Evolutionary conservation across 768 basidiomycete genomes (phyloP), one percentile per base, ranked within the genome.

Genomic region (Zangia roseola): DNA sequence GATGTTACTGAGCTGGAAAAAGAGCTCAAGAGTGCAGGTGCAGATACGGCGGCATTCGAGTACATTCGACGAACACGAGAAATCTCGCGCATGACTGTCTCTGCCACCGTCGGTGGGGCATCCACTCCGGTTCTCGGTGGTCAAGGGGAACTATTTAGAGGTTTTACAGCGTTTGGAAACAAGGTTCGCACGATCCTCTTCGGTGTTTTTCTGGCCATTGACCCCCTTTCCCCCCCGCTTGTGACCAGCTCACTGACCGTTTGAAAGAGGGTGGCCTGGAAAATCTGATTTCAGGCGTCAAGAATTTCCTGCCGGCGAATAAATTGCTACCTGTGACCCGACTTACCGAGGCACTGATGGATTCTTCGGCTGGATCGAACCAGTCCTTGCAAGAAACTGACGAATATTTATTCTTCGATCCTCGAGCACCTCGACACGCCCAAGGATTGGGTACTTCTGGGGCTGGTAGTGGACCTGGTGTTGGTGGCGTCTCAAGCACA

Each of bases 381-480:
- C 90, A 94, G 65, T 97, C 97, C 5, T 69, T 99, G 28, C 88
- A 91, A 61, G 94, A 97, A 67, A 97, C 95, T 2, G 95, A 99
- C 63, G 95, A 99, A 25, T 99, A 86, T 69, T 67, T 99, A 37
- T 88, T 90, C 73, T 83, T 99, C 46, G 95, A 99, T 66, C 95
- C 95, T 9, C 85, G 88, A 19, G 85, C 87, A 13, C 83, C 87
- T 10, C 81, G 87, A 41, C 74, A 80, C 54, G 62, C 51, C 41
- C 72, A 68, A 45, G 75, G 82, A 28, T 61, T 77, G 43, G 79
- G 81, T 45, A 63, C 64, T 30, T 61, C 72, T 16, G 84, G 81
- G 16, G 52, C 55, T n/a, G 60, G 74, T 16, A 71, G 78, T n/a
- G 71, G 74, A 54, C 72, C 65, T 53, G 77, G 57, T 68, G 69